Evolutionary conservation across 2,329 filamentous ascomycete species (phyloP).

Genomic region (Cyphellophora europaea): DNA sequence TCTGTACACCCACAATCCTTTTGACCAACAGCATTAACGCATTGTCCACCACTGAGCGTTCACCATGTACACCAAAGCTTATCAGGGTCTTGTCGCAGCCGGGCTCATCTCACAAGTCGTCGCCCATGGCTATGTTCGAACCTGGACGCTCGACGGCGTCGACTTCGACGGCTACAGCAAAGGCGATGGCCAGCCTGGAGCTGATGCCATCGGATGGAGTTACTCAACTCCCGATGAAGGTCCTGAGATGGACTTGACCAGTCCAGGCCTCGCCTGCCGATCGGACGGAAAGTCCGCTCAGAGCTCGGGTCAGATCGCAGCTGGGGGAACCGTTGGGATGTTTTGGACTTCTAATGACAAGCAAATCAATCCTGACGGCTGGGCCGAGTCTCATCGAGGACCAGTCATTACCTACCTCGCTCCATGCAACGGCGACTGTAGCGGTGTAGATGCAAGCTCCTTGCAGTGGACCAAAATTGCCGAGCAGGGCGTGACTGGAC

Average conservation of each 20-base stretch:
- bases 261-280: slow-evolving; percentile 54
- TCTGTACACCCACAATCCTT: no score
- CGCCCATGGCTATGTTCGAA: not conserved
- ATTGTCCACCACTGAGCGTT: no score
- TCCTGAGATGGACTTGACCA: slow-evolving; percentile 41
- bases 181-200: slow-evolving; percentile 2
- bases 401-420: slow-evolving; percentile 60
- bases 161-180: slow-evolving; percentile 3
- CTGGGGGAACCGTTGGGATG: slow-evolving; percentile 49
- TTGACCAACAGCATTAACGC: no score
- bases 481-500: slow-evolving; percentile 42
- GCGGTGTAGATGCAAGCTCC: slow-evolving; percentile 40
- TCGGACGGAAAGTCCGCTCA: slow-evolving; percentile 42
- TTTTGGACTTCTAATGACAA: slow-evolving; percentile 43
- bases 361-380: slow-evolving; percentile 27
- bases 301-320: slow-evolving; percentile 46
- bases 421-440: slow-evolving; percentile 48
- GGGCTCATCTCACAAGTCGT: not conserved
- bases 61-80: no score
- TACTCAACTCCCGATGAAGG: slow-evolving; percentile 47
- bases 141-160: slow-evolving; percentile 7
- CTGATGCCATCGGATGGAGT: slow-evolving; percentile 13
- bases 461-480: slow-evolving; percentile 58
- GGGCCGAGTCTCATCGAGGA: slow-evolving; percentile 57
- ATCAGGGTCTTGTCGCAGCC: no score